These are phyloP conservation scores for Pythium dissimile DNA, from an alignment of 352 stramenopile genomes.

Conservation along the genomic window DNA sequence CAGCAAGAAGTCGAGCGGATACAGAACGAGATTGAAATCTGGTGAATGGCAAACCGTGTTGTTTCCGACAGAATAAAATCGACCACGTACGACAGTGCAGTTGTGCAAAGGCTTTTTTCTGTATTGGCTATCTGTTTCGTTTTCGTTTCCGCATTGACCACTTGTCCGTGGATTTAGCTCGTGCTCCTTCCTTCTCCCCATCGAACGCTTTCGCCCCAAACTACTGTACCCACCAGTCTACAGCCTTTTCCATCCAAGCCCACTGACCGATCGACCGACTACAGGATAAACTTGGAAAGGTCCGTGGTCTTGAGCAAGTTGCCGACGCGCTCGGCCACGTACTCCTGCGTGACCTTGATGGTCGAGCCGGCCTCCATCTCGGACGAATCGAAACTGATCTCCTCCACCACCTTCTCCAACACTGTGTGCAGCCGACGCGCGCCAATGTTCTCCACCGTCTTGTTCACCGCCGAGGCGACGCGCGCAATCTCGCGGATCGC, in stretches of 20 bases:
- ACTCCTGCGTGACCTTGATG: constrained; percentile 93
- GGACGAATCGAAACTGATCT: constrained; percentile 97
- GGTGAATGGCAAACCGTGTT: constrained; percentile 24
- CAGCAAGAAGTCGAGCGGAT: constrained; percentile 73
- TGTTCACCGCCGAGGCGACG: constrained; percentile 94
- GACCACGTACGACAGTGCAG: too few species aligned
- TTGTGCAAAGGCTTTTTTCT: background rate
- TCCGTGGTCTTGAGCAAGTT: constrained; percentile 95
- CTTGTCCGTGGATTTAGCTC: background rate
- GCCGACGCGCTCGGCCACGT: constrained; percentile 92
- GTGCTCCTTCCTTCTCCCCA: too few species aligned
- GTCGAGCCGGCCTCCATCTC: constrained; percentile 81
- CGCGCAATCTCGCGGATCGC: constrained; percentile 96
- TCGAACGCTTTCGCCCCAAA: too few species aligned
- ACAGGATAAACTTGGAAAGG: constrained; percentile 99
- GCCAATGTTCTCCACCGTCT: constrained; percentile 98
- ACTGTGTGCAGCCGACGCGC: constrained; percentile 96
- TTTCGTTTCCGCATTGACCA: background rate
- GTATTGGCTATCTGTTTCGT: constrained; percentile 4
- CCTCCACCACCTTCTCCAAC: constrained; percentile 98
- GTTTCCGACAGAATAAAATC: too few species aligned
- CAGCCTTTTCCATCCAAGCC: too few species aligned
- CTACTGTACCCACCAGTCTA: background rate
- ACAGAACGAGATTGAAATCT: constrained; percentile 78
- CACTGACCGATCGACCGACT: constrained; percentile 47